Evolutionary conservation across 805 yeast genomes (phyloP).

Genomic region (Pichia cabralensis): DNA sequence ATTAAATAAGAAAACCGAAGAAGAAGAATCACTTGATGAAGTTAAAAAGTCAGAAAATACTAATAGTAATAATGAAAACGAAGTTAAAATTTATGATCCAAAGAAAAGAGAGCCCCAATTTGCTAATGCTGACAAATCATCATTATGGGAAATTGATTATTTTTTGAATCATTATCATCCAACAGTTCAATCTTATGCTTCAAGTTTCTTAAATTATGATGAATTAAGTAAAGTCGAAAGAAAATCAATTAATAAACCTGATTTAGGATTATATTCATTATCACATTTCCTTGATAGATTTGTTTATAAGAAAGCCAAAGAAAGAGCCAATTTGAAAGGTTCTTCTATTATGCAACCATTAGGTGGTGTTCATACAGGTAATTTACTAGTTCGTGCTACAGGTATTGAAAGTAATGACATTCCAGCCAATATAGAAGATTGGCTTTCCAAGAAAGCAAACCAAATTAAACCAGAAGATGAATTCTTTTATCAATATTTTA

Average conservation of each 20-base stretch:
- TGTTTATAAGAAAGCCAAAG: conserved; percentile 87
- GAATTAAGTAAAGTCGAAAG: conserved; percentile 14
- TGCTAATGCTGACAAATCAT: conserved; percentile 75
- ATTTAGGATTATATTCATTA: conserved; percentile 77
- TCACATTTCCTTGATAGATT: conserved; percentile 91
- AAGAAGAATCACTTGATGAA: conserved; percentile 25
- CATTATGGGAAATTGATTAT: conserved; percentile 78
- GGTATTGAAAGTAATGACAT: conserved; percentile 23
- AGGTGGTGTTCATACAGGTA: conserved; percentile 72
- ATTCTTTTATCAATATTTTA: conserved; percentile 81
- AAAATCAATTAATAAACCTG: conserved; percentile 54
- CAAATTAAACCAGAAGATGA: conserved; percentile 78
- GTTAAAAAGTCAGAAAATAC: conserved; percentile 8
- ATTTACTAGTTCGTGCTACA: conserved; percentile 59
- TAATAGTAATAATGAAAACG: not conserved
- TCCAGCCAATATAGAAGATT: conserved; percentile 79
- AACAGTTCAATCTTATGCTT: conserved; percentile 74
- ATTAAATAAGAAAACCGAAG: conserved; percentile 35
- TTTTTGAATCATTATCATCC: conserved; percentile 86
- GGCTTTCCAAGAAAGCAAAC: conserved; percentile 56
- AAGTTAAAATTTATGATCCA: conserved; percentile 51
- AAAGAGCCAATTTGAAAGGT: conserved; percentile 66
- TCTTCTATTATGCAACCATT: conserved; percentile 96
- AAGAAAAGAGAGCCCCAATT: conserved; percentile 86
- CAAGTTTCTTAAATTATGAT: conserved; percentile 43